These are phyloP conservation scores for Chionographis japonica DNA, from an alignment of 106 monocot genomes.

Conservation along the genomic window DNA sequence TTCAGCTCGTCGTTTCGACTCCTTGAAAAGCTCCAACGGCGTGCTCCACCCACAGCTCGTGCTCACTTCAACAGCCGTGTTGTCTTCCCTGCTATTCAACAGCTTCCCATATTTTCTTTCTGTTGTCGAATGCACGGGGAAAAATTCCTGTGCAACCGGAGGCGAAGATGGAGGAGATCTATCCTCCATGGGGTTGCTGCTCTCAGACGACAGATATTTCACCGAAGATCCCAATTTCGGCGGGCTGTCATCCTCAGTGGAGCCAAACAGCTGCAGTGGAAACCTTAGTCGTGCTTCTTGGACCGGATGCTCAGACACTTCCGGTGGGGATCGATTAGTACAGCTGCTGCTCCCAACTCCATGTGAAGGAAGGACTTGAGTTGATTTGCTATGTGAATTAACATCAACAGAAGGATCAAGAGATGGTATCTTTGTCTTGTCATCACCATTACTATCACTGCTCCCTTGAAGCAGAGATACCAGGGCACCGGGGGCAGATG, in stretches of 20 bases:
- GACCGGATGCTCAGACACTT: conserved; percentile 18
- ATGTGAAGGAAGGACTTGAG: conserved; percentile 9
- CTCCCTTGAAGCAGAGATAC: conserved; percentile 52
- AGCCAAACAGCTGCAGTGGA: conserved; percentile 60
- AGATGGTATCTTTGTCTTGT: conserved; percentile 33
- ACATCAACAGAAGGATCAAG: conserved; percentile 23
- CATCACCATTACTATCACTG: conserved; percentile 54
- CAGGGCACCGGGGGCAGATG: conserved; percentile 27
- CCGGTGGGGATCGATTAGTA: neutral
- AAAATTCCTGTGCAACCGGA: conserved; percentile 56
- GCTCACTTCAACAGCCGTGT: conserved; percentile 42
- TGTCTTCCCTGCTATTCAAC: conserved; percentile 33
- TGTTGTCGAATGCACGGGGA: conserved; percentile 52
- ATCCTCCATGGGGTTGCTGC: conserved; percentile 80
- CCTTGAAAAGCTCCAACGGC: conserved; percentile 45
- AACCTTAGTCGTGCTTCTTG: conserved; percentile 24
- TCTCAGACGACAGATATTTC: conserved; percentile 81
- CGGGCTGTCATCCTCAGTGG: conserved; percentile 55
- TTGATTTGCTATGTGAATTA: conserved; percentile 20
- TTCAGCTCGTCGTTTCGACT: conserved; percentile 24
- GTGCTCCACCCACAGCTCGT: conserved; percentile 33
- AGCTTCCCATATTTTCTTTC: conserved; percentile 28
- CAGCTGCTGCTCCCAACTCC: neutral
- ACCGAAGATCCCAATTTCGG: conserved; percentile 43
- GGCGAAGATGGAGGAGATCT: conserved; percentile 84